Evolutionary conservation across 441 rosid species (phyloP), one percentile per base, ranked within the genome.

Genomic region (Omphalea diandra): DNA sequence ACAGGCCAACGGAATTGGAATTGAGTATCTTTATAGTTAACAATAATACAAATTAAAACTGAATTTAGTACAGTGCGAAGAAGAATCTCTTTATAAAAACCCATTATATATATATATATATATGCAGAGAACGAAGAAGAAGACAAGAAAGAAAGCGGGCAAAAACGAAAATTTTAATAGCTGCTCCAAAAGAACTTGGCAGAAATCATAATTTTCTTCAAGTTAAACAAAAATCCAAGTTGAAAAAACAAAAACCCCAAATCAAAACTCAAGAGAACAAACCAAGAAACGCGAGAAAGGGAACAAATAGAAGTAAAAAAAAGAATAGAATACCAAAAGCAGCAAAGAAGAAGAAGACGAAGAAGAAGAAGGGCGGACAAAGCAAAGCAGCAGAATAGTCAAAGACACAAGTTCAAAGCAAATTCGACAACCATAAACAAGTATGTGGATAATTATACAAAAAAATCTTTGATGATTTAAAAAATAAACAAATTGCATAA

Each of bases 21-120:
- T n/a, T 67, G 35, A 68, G 62, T 43, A 68, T 52, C n/a, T 62
- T 74, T 33, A 62, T 53, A 61, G 52, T 68, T 68, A 43, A 74
- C 65, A 72, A 38, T 47, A 57, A 57, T 69, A 57, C 49, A 65
- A 56, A 57, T 65, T 31, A 38, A 33, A 2, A 58, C 40, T 31
- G 70, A 56, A 46, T 65, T 72, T 32, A 27, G 50, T 6, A 68
- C 38, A 14, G 29, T 22, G 29, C 26, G 0, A 53, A 62, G 46
- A 44, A 43, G 50, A 54, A 40, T 41, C 33, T 59, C 54, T 36
- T 41, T 67, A 29, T 61, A 54, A 41, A 59, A 56, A 43, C 35
- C 70, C 70, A 72, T 73, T 44, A 38, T 47, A 27, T 38, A 57
- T 49, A 38, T 38, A 59, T 7, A 11, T 31, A 33, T 29, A 46